Percentiles rank a stretch among this genome's conserved stretches.
Evolutionary conservation across 164 flowering plant species (phyloP).

Genomic region (Berberis vulgaris): DNA sequence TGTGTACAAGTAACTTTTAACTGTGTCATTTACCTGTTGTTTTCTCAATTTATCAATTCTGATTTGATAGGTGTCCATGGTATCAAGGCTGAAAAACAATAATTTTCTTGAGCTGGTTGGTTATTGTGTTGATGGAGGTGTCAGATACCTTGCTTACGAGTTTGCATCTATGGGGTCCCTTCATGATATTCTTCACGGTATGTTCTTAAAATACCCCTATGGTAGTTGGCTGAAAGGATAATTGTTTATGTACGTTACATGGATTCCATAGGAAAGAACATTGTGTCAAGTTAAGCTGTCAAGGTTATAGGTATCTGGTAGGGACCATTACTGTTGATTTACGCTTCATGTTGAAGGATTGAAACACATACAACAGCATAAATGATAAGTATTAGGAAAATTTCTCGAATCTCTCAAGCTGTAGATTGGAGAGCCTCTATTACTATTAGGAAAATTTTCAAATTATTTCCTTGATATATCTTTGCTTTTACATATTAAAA

Average conservation of each 20-base stretch:
- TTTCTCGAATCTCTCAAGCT: neutral
- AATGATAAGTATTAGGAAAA: neutral
- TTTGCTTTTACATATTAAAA: no score
- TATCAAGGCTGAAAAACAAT: conserved; percentile 54
- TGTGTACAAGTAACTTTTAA: neutral
- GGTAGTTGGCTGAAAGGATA: neutral
- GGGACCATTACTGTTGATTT: neutral
- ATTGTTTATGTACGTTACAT: neutral
- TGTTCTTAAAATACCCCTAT: conserved; percentile 1
- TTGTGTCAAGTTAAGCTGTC: neutral
- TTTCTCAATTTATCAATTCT: neutral
- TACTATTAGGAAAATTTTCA: no score
- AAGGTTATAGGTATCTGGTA: neutral
- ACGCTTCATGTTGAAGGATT: no score
- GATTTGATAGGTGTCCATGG: conserved; percentile 54
- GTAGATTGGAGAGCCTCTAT: no score
- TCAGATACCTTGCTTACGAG: conserved; percentile 59
- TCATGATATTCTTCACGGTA: conserved; percentile 75
- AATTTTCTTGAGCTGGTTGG: conserved; percentile 57
- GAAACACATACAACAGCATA: no score
- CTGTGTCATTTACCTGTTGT: neutral
- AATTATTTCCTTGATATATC: no score
- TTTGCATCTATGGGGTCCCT: conserved; percentile 69
- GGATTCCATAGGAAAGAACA: neutral
- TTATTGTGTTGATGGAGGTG: conserved; percentile 53